These are phyloP conservation scores for Apophysomyces ossiformis DNA, from an alignment of 371 early-diverging fungal genomes.

Conservation along the genomic window DNA sequence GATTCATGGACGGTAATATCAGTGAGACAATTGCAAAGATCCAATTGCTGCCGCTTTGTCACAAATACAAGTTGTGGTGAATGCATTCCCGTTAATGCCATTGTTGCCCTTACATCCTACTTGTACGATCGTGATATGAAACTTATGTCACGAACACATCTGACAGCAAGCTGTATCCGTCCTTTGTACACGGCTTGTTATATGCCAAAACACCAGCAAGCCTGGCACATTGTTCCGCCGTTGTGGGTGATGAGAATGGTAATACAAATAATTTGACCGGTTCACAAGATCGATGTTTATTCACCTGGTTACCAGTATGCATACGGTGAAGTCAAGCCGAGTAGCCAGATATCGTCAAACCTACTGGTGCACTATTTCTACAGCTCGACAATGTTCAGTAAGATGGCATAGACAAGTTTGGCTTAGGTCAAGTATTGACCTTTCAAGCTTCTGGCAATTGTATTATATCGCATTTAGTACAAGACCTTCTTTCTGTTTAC, in stretches of 20 bases:
- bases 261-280: not conserved
- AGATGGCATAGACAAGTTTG: not conserved
- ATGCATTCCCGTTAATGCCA: constrained; percentile 2
- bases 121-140: constrained; percentile 19
- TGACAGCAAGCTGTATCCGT: constrained; percentile 12
- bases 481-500: no score
- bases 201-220: not conserved
- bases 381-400: not conserved
- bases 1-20: constrained; percentile 11
- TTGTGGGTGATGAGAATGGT: not conserved
- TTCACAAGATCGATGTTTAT: not conserved
- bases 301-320: not conserved
- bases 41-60: constrained; percentile 12
- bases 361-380: not conserved
- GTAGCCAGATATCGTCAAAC: not conserved
- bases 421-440: not conserved
- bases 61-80: constrained; percentile 6
- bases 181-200: not conserved
- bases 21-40: constrained; percentile 15
- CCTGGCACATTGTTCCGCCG: not conserved
- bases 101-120: constrained; percentile 11
- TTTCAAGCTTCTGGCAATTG: not conserved
- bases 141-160: constrained; percentile 13
- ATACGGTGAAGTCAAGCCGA: not conserved
- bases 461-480: no score